These are phyloP conservation scores for Pyronema domesticum DNA, from an alignment of 495 filamentous ascomycete species.

Conservation along the genomic window DNA sequence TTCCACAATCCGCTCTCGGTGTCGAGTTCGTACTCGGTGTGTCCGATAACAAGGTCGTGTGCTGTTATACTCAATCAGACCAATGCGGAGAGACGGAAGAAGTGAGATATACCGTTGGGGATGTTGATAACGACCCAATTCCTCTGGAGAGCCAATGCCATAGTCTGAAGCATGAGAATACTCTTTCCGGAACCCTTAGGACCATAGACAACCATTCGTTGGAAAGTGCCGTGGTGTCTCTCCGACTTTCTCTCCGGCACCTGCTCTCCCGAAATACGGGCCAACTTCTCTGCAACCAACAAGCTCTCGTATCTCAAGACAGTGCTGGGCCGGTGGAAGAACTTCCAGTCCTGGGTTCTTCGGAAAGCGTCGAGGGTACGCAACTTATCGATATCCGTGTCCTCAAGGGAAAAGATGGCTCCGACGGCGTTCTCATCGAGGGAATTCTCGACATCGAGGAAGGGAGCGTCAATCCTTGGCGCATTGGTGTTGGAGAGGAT, in stretches of 20 bases:
- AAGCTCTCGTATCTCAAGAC: conserved; percentile 59
- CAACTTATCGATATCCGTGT: conserved; percentile 51
- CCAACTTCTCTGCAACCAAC: conserved; percentile 45
- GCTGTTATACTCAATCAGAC: conserved; percentile 32
- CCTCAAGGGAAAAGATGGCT: conserved; percentile 46
- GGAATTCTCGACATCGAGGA: conserved; percentile 31
- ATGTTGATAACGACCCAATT: conserved; percentile 78
- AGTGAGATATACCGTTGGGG: conserved; percentile 54
- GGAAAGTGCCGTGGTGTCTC: background rate
- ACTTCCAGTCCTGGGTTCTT: conserved; percentile 67
- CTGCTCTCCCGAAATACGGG: conserved; percentile 8
- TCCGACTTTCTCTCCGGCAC: conserved; percentile 40
- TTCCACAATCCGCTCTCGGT: conserved; percentile 44
- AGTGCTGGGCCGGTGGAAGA: conserved; percentile 63
- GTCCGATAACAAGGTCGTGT: conserved; percentile 59
- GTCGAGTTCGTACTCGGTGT: conserved; percentile 62
- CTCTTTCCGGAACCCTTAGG: conserved; percentile 65
- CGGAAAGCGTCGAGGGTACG: conserved; percentile 76
- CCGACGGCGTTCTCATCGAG: conserved; percentile 38
- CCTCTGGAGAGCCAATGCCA: conserved; percentile 64
- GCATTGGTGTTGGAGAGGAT: conserved; percentile 89
- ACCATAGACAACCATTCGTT: conserved; percentile 47
- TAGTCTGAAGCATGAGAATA: conserved; percentile 64
- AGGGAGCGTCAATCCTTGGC: conserved; percentile 48
- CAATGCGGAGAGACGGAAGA: background rate